phyloP scores from a whole-genome alignment of 1,284 basidiomycete species.

The Pyrrhoderma lamaoense region DNA sequence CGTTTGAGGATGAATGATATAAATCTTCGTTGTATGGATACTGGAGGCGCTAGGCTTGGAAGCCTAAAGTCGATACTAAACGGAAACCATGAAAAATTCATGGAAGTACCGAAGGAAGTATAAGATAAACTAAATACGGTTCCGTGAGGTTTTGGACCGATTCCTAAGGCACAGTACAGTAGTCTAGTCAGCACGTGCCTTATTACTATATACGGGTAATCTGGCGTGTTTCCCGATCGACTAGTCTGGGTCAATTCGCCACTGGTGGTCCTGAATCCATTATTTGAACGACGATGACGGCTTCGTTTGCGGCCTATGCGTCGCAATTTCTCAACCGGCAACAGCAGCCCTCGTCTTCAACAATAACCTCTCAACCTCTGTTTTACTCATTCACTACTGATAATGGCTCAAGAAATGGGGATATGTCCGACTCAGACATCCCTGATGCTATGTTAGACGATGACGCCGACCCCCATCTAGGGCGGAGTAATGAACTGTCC shows the following conservation, averaged over 20 bases:
- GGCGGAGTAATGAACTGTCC: slow-evolving; percentile 33
- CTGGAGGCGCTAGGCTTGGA: slow-evolving; percentile 61
- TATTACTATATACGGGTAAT: too few relatives aligned
- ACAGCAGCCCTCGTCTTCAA: slow-evolving; percentile 29
- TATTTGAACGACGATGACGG: slow-evolving; percentile 31
- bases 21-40: slow-evolving; percentile 82
- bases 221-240: background rate
- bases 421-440: slow-evolving; percentile 23
- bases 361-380: slow-evolving; percentile 56
- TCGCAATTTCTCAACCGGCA: slow-evolving; percentile 57
- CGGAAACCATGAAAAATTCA: slow-evolving; percentile 16
- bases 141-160: background rate
- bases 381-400: slow-evolving; percentile 78
- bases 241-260: background rate
- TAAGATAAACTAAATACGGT: background rate
- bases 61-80: slow-evolving; percentile 13
- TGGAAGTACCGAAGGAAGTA: background rate
- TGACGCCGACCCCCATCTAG: slow-evolving; percentile 63
- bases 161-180: background rate
- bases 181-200: too few relatives aligned
- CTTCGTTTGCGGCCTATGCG: slow-evolving; percentile 61
- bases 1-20: slow-evolving; percentile 84
- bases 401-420: slow-evolving; percentile 50
- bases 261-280: slow-evolving; percentile 1
- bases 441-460: slow-evolving; percentile 49